Conservation (phyloP, 1,284 basidiomycete species). For the Pseudozyma tsukubaensis region DNA sequence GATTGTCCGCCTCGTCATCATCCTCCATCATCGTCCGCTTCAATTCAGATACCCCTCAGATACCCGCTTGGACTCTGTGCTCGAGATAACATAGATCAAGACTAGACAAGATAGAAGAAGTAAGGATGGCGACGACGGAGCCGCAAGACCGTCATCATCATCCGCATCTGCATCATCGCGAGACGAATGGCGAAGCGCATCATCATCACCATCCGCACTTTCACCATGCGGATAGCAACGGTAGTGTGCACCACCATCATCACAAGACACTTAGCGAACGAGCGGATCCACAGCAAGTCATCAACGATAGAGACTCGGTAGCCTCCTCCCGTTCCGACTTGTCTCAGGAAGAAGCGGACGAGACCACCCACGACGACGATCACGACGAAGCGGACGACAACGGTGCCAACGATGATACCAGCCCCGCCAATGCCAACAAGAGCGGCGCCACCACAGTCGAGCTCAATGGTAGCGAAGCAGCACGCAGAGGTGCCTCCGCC, state of each 20-base stretch:
- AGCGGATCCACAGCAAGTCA: conserved; percentile 6
- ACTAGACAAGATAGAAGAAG: neutral
- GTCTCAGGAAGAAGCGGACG: neutral
- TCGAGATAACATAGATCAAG: neutral
- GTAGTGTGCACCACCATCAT: neutral
- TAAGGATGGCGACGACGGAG: conserved; percentile 7
- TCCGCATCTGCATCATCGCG: too few species aligned
- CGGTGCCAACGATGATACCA: neutral
- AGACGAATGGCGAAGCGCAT: neutral
- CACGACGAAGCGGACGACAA: neutral
- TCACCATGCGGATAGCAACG: neutral
- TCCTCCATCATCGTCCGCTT: neutral
- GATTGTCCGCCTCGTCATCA: too few species aligned
- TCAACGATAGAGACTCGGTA: conserved; percentile 15
- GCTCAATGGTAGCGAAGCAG: conserved; percentile 2
- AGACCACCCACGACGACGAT: neutral
- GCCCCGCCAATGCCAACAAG: neutral
- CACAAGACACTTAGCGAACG: conserved; percentile 19
- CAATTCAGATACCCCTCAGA: neutral
- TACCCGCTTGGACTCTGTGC: too few species aligned
- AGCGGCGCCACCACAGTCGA: neutral
- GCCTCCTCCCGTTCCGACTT: conserved; percentile 25
- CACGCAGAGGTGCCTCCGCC: neutral
- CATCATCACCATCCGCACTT: conserved; percentile 6
- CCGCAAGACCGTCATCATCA: neutral